phyloP scores from a whole-genome alignment of 148 eudicot species.

The Rhododendron ovatum region DNA sequence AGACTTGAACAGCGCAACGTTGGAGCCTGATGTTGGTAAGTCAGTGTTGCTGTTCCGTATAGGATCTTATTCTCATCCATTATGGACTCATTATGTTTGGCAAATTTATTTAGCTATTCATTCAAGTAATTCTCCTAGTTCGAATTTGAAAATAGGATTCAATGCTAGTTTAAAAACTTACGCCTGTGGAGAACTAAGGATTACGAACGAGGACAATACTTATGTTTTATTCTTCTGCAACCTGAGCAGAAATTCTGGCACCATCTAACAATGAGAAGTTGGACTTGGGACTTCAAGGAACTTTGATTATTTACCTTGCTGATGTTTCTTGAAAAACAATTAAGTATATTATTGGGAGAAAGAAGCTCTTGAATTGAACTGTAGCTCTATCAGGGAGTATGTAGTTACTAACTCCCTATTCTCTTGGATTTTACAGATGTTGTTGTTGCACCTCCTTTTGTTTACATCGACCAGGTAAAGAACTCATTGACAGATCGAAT shows the following conservation, averaged over 20 bases:
- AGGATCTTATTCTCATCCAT: neutral
- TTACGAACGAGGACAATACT: neutral
- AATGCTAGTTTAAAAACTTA: neutral
- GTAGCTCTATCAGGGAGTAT: neutral
- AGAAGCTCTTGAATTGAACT: neutral
- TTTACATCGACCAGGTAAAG: slow-evolving; percentile 89
- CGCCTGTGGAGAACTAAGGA: neutral
- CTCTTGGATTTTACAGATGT: slow-evolving; percentile 51
- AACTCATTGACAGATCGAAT: slow-evolving; percentile 63
- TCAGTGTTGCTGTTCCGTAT: neutral
- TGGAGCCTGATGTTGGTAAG: slow-evolving; percentile 98
- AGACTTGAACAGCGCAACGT: slow-evolving; percentile 74
- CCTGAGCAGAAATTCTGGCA: neutral
- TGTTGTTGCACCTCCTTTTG: slow-evolving; percentile 89
- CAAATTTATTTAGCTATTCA: neutral
- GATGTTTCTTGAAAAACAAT: neutral
- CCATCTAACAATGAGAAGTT: neutral
- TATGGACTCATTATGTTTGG: neutral
- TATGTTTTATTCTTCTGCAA: neutral
- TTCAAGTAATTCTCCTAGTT: neutral
- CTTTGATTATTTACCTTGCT: neutral
- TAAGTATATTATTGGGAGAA: neutral
- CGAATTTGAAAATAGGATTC: neutral
- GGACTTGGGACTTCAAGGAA: neutral
- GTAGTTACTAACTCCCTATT: neutral